A percentile compares a stretch with the other conserved stretches of the same genome.
Evolutionary conservation across 352 stramenopile species (phyloP).

Genomic region (Pythium phragmiticola): DNA sequence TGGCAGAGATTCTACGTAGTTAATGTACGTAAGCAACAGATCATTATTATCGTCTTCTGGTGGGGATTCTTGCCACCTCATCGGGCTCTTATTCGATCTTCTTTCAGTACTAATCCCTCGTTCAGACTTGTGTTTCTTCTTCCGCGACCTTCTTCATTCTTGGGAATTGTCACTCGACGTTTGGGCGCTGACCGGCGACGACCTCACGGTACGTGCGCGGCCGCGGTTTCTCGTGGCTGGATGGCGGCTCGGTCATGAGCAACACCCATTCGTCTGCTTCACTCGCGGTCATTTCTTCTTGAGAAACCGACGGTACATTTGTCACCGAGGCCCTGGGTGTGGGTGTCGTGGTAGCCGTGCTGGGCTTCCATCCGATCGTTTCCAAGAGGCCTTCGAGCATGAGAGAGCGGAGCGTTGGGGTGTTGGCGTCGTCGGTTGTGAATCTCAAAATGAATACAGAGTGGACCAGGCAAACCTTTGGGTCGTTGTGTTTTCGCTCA

Average conservation of each 20-base stretch:
- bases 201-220: constrained; percentile 38
- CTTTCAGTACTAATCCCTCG: neutral
- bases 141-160: neutral
- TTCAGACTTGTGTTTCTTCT: neutral
- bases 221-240: constrained; percentile 6
- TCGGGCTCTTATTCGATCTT: neutral
- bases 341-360: neutral
- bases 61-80: neutral
- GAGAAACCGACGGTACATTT: neutral
- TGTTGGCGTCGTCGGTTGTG: neutral
- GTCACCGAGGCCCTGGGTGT: neutral
- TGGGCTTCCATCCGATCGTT: constrained; percentile 17
- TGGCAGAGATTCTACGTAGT: too few relatives aligned
- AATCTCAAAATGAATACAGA: constrained; percentile 8
- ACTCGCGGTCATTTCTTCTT: neutral
- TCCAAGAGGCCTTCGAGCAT: constrained; percentile 27
- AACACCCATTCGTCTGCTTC: constrained; percentile 24
- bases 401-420: neutral
- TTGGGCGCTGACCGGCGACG: constrained; percentile 17
- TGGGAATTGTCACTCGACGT: neutral
- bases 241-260: constrained; percentile 7
- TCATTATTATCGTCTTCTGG: neutral
- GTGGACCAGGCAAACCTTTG: neutral
- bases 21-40: neutral
- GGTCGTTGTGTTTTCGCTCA: neutral